These are phyloP conservation scores for Corymbia maculata DNA, from an alignment of 345 rosid genomes.

Conservation along the genomic window DNA sequence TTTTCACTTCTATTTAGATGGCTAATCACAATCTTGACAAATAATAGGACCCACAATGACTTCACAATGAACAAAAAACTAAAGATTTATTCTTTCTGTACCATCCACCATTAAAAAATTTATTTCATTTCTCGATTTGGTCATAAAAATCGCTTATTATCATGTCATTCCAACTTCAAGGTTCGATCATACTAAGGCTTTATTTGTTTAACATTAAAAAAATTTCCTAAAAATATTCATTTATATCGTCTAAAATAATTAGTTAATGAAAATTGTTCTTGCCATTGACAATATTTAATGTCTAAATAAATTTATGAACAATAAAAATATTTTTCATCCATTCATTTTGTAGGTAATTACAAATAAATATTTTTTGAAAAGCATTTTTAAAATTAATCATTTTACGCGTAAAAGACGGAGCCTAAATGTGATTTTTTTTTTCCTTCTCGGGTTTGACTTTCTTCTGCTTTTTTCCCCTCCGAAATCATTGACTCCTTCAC, in stretches of 20 bases:
- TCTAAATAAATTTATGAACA: no score
- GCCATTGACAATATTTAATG: no score
- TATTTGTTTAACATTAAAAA: no score
- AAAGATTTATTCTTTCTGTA: neutral
- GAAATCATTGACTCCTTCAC: neutral
- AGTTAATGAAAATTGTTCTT: no score
- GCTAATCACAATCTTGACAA: neutral
- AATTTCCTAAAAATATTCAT: no score
- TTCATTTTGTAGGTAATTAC: accelerated
- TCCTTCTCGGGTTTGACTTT: neutral
- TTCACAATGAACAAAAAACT: neutral
- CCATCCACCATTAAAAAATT: neutral
- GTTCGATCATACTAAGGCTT: neutral
- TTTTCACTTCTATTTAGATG: neutral
- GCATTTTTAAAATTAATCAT: no score
- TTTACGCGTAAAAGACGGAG: no score
- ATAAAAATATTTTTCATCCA: no score
- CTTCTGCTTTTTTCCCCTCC: neutral
- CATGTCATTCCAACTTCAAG: accelerated
- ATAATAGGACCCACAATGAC: neutral
- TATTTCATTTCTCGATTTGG: neutral
- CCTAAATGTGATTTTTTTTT: neutral
- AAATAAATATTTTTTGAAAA: no score
- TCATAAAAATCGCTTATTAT: neutral
- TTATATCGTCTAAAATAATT: no score